These are phyloP conservation scores for Oryza meyeriana DNA, from an alignment of 176 grass and related monocot genomes.

Conservation along the genomic window DNA sequence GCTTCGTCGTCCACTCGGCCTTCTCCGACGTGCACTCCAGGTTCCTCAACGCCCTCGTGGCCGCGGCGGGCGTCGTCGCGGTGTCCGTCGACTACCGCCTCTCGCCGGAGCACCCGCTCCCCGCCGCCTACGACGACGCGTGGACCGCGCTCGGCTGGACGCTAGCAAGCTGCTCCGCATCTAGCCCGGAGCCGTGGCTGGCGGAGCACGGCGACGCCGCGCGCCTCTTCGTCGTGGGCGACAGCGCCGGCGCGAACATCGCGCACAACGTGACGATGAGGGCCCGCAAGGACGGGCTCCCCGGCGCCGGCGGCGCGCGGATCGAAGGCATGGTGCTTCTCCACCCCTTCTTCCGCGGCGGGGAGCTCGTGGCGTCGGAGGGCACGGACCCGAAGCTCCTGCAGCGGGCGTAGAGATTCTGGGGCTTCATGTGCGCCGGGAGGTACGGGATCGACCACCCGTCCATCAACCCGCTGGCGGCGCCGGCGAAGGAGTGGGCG, in stretches of 20 bases:
- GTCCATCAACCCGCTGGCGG: conserved; percentile 41
- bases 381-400: not conserved
- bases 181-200: conserved; percentile 46
- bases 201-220: conserved; percentile 43
- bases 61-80: not conserved
- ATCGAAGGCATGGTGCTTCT: conserved; percentile 47
- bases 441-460: conserved; percentile 44
- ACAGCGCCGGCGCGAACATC: conserved; percentile 57
- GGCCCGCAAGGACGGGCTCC: not conserved
- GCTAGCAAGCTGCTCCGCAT: not conserved
- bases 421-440: conserved; percentile 27
- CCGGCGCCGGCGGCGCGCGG: not conserved
- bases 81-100: not conserved
- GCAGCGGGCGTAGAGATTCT: not conserved
- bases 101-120: no score
- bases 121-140: conserved; percentile 33
- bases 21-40: not conserved
- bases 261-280: conserved; percentile 47
- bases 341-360: conserved; percentile 59
- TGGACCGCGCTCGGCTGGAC: conserved; percentile 47
- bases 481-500: conserved; percentile 29
- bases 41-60: not conserved
- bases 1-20: not conserved
- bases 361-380: conserved; percentile 28
- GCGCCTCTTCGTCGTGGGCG: conserved; percentile 44